Base-by-base conservation (phyloP, 1,139 yeast genomes). In the Lodderomyces pseudojiufengensis region DNA sequence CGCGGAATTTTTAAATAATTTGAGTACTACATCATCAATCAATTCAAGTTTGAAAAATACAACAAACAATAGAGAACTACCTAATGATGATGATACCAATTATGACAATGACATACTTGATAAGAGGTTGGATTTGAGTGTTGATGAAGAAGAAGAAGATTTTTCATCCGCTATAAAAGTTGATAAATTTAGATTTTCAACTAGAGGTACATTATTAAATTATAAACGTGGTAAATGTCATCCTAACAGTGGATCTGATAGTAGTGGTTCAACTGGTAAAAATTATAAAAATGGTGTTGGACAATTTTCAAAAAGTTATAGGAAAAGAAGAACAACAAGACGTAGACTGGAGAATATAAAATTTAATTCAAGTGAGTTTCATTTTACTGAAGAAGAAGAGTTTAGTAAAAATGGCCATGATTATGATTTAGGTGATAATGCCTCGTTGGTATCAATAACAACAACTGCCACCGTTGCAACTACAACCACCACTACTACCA, bases 391-490 rank as follows among this genome's bases (percentile, higher is more conserved):
- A 8, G 33, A 32, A 15, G 32, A 30, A 8, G 32, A 30, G 2
- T 29, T 22, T n/a, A 24, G 4, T 3, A n/a, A 29, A 22, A 21
- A 14, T 4, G 31, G 26, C 7, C 6, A 18, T 7, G 20, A 18
- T 5, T 18, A 18, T 18, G 20, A 18, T 18, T 18, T 18, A 18
- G 8, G 10, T n/a, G 24, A 28, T 8, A 13, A 24, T 23, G 20
- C 9, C 12, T 18, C 32, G n/a, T 21, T 29, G 21, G 23, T 22
- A 8, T 28, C 31, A 8, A 25, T 20, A 15, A 25, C 29, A 5
- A 23, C 32, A 9, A 25, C 38, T n/a, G 28, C 35, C 12, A 36
- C 32, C 8, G 23, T 25, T 11, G 31, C 24, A 14, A 28, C 31
- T 3, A n/a, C 31, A 18, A 20, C 13, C 24, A 28, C 31, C 5